Evolutionary conservation across 2,329 filamentous ascomycete species (phyloP).

Genomic region (Talaromyces sp.): DNA sequence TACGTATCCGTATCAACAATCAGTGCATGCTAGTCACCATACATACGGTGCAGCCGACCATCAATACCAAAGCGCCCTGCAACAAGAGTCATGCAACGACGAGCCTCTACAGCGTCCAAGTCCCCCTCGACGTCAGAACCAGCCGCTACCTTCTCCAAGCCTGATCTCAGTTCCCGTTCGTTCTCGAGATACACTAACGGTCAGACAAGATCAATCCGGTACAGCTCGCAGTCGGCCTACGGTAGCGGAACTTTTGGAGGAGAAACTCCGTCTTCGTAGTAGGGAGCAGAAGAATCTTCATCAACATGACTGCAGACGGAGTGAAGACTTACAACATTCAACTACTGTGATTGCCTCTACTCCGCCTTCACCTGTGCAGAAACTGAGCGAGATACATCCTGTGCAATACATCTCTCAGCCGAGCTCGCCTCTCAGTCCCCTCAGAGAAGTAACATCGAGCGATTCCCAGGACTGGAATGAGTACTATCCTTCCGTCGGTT

Average conservation of each 20-base stretch:
- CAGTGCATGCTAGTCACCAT: neutral
- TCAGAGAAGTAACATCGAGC: neutral
- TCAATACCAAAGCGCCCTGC: constrained; percentile 8
- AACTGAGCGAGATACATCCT: neutral
- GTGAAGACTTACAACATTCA: neutral
- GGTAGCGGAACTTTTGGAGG: constrained; percentile 34
- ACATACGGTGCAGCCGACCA: neutral
- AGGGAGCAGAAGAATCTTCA: constrained; percentile 21
- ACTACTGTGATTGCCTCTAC: neutral
- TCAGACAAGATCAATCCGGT: neutral
- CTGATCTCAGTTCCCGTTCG: neutral
- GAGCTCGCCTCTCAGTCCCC: neutral
- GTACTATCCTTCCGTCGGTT: neutral
- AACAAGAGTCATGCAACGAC: neutral
- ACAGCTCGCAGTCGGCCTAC: constrained; percentile 13
- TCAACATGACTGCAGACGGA: neutral
- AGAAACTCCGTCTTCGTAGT: constrained; percentile 32
- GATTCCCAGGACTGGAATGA: constrained; percentile 3
- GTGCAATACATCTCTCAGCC: constrained; percentile 15
- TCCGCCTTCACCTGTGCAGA: neutral
- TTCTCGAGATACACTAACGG: neutral
- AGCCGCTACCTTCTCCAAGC: constrained; percentile 5
- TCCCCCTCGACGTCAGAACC: neutral
- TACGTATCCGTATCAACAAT: neutral
- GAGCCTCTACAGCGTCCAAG: constrained; percentile 12